phyloP scores from a whole-genome alignment of 352 stramenopile genomes.

The Phytopythium boreale region DNA sequence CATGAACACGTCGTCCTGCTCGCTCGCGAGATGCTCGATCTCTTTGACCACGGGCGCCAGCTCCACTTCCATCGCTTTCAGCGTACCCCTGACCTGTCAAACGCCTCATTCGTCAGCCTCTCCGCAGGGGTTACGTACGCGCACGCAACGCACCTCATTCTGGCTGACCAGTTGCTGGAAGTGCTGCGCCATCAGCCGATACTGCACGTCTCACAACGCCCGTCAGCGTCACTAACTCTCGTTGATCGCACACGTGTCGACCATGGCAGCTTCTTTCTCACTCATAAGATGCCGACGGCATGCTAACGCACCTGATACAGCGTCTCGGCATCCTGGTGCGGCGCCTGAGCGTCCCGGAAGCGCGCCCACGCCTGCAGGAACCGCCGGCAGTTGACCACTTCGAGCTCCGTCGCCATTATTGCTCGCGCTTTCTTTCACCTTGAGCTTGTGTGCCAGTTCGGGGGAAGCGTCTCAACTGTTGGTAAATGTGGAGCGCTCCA shows the following conservation, averaged over 20 bases:
- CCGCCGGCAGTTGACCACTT: conserved; percentile 45
- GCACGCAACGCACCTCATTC: neutral
- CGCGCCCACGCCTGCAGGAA: conserved; percentile 61
- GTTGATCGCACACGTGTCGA: neutral
- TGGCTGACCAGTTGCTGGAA: conserved; percentile 22
- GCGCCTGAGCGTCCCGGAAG: conserved; percentile 20
- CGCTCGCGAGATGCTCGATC: conserved; percentile 16
- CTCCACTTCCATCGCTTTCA: conserved; percentile 21
- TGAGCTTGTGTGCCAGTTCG: neutral
- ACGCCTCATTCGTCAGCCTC: neutral
- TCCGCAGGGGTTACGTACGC: neutral
- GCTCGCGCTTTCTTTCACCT: neutral
- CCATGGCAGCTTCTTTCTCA: neutral
- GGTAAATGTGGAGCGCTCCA: neutral
- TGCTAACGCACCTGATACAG: conserved; percentile 8
- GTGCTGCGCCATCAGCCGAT: conserved; percentile 30
- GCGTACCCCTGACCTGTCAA: conserved; percentile 13
- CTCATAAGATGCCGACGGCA: neutral
- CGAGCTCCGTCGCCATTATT: conserved; percentile 8
- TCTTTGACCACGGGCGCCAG: conserved; percentile 16
- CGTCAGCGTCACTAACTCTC: neutral
- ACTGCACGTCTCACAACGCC: conserved; percentile 11
- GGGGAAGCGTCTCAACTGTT: neutral
- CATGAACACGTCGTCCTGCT: conserved; percentile 1
- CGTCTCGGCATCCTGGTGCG: conserved; percentile 15